Evolutionary conservation across 306 rosid species (phyloP).

Genomic region (Lathyrus aphaca): DNA sequence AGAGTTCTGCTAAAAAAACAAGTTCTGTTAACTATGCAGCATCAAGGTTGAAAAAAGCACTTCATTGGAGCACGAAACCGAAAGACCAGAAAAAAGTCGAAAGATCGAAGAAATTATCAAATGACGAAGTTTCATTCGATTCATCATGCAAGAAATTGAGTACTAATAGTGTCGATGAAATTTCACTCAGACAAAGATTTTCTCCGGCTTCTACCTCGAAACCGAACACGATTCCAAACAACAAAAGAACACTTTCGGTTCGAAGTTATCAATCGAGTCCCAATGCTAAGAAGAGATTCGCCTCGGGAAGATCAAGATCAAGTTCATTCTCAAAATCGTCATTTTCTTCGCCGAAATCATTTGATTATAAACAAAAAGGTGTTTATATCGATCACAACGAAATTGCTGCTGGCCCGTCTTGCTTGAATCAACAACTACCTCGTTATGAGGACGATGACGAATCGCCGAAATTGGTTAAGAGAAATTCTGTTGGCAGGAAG

Average conservation of each 20-base stretch:
- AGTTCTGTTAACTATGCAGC: conserved; percentile 75
- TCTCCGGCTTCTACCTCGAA: conserved; percentile 46
- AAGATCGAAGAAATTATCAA: conserved; percentile 42
- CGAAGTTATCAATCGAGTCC: conserved; percentile 94
- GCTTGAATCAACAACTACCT: conserved; percentile 50
- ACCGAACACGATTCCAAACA: conserved; percentile 59
- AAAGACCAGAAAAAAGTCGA: conserved; percentile 57
- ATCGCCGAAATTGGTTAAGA: conserved; percentile 47
- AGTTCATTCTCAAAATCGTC: conserved; percentile 88
- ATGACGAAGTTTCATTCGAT: conserved; percentile 53
- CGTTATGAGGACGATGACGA: conserved; percentile 46
- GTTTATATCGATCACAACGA: conserved; percentile 56
- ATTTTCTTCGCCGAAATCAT: conserved; percentile 73
- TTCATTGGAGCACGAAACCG: conserved; percentile 61
- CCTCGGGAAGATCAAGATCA: conserved; percentile 80
- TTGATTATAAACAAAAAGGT: conserved; percentile 76
- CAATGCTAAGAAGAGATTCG: conserved; percentile 89
- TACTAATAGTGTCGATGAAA: conserved; percentile 51
- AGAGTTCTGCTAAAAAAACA: conserved; percentile 51
- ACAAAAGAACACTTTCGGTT: conserved; percentile 87
- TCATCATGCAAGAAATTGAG: conserved; percentile 53
- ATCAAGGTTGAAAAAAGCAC: conserved; percentile 60
- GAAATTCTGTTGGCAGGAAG: conserved; percentile 49
- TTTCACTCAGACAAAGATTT: conserved; percentile 81
- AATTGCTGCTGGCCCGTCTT: conserved; percentile 65